Conservation (phyloP, 2,329 filamentous ascomycete species). For the Fusarium illudens region DNA sequence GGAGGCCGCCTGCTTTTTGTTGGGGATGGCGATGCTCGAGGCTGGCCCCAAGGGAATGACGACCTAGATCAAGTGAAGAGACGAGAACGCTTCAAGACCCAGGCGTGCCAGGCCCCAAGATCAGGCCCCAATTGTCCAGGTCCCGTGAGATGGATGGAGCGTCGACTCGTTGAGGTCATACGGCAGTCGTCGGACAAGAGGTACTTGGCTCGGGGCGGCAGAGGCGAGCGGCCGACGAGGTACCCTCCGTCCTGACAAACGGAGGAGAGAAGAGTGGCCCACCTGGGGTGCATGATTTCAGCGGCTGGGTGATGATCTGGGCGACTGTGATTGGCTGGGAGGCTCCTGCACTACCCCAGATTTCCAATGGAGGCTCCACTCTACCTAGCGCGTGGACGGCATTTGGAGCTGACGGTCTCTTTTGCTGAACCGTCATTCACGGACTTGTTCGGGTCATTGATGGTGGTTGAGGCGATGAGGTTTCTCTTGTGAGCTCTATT, state of each 20-base stretch:
- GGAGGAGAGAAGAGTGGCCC: neutral
- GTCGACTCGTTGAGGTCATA: conserved; percentile 39
- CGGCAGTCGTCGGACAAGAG: conserved; percentile 6
- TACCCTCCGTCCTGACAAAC: conserved; percentile 3
- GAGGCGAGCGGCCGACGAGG: conserved; percentile 3
- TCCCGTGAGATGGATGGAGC: conserved; percentile 35
- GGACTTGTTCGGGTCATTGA: neutral
- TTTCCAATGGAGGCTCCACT: conserved; percentile 16
- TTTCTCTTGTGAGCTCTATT: conserved; percentile 1
- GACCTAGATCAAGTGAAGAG: conserved; percentile 22
- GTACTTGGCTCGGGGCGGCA: conserved; percentile 12
- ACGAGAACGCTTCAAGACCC: neutral
- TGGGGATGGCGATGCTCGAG: neutral
- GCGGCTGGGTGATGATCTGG: neutral
- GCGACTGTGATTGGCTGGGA: conserved; percentile 33
- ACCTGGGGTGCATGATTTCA: conserved; percentile 1
- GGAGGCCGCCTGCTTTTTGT: conserved; percentile 3
- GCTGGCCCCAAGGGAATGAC: conserved; percentile 4
- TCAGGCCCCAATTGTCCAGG: conserved; percentile 20
- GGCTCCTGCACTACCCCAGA: conserved; percentile 34
- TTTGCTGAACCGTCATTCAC: neutral
- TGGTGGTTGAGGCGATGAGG: neutral
- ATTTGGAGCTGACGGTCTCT: conserved; percentile 6
- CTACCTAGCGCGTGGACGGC: conserved; percentile 1
- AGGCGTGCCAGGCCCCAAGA: conserved; percentile 16